Evolutionary conservation across 2,329 filamentous ascomycete genomes (phyloP), one percentile per base, ranked within the genome.

Genomic region (Microdochium paspali): DNA sequence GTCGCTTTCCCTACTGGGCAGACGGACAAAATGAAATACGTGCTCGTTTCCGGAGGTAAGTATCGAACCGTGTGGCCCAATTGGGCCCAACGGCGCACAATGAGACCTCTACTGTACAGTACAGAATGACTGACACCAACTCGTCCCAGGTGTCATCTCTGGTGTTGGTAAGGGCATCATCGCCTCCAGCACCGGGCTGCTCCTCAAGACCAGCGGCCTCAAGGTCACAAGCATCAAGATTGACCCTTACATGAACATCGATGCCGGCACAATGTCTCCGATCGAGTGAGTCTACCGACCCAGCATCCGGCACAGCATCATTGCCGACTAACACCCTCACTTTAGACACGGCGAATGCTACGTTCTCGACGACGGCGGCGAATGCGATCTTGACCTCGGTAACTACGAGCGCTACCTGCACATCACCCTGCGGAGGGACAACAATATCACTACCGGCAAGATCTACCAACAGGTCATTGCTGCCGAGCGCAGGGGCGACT

Each of bases 371-470:
- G 88, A 93, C 59, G 87, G 87, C 53, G 86, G 86, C 45, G 62
- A 72, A 59, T 64, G 63, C 32, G 75, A 78, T 56, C 61, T 79
- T 12, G 77, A 80, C 56, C 67, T 80, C 42, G 77, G 77, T 20
- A 78, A 79, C 61, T 80, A 78, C 56, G 74, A 79, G 50, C 62
- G 66, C 30, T 95, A 95, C 63, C 82, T 95, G 47, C 84, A 84
- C 60, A 84, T 91, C 54, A 87, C 84, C 47, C 76, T 97, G 51
- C 88, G 82, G 9, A 76, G 84, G 51, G 90, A 95, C 57, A 89
- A 91, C 73, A 97, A 97, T 68, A 95, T 98, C 67, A 98, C 93
- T 3, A 95, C 91, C 5, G 93, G 93, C 62, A 96, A 97, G 73
- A 89, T 97, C 56, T 97, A 96, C 69, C 77, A 88, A 61, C 81